These are phyloP conservation scores for Rutstroemia sydowiana DNA, from an alignment of 2,329 filamentous ascomycete genomes.

Conservation along the genomic window DNA sequence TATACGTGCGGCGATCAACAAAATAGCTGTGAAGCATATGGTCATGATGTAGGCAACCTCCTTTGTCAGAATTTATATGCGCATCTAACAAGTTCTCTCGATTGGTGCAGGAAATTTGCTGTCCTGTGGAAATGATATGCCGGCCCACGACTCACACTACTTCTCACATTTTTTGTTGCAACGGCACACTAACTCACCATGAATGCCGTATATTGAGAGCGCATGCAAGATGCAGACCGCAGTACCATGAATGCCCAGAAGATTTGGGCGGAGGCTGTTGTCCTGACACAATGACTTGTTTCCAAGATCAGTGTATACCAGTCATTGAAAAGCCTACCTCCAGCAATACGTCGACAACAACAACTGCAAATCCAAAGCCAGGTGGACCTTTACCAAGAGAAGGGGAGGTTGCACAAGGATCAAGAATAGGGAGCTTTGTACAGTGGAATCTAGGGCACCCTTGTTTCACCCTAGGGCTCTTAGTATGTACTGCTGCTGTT, in stretches of 20 bases:
- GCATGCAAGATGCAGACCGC: constrained; percentile 20
- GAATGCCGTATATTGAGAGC: constrained; percentile 16
- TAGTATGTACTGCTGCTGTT: constrained; percentile 17
- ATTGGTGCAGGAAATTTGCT: constrained; percentile 24
- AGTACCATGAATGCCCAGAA: constrained; percentile 20
- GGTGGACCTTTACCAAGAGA: constrained; percentile 15
- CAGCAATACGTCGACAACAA: constrained; percentile 11
- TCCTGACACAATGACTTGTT: constrained; percentile 11
- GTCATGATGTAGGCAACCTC: constrained; percentile 20
- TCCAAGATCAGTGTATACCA: constrained; percentile 12
- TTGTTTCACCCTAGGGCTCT: constrained; percentile 13
- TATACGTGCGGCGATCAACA: constrained; percentile 27
- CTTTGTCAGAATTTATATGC: too few species aligned
- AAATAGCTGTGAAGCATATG: constrained; percentile 23
- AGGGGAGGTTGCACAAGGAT: constrained; percentile 22
- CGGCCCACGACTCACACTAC: constrained; percentile 16
- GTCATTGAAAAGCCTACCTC: constrained; percentile 11
- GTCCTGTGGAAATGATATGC: constrained; percentile 24
- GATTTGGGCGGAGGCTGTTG: constrained; percentile 26
- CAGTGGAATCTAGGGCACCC: constrained; percentile 13
- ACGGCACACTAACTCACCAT: constrained; percentile 13
- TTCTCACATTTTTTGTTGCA: constrained; percentile 27
- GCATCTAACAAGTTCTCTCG: neutral
- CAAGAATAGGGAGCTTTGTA: constrained; percentile 8
- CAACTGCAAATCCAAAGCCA: constrained; percentile 18